Percentiles rank a stretch among this genome's conserved stretches.
These are phyloP conservation scores for Plenodomus biglobosus DNA, from an alignment of 2,329 filamentous ascomycete genomes.

Conservation along the genomic window DNA sequence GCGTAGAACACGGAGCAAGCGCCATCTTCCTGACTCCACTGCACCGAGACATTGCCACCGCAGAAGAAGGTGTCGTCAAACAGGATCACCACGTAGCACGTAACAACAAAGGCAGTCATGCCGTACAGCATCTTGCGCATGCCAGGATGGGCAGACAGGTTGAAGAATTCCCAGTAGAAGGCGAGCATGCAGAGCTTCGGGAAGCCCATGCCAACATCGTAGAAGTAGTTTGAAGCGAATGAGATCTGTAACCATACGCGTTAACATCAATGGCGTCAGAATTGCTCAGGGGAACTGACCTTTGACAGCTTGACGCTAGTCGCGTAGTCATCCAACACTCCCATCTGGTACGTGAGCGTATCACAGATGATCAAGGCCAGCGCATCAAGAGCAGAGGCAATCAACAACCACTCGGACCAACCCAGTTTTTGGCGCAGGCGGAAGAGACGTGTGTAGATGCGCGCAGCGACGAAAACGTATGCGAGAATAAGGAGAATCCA, in stretches of 20 bases:
- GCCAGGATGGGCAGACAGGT: slow-evolving; percentile 17
- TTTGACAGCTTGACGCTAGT: slow-evolving; percentile 22
- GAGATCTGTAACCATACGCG: slow-evolving; percentile 14
- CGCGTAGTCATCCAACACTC: slow-evolving; percentile 21
- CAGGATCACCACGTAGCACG: slow-evolving; percentile 22
- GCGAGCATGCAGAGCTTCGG: slow-evolving; percentile 30
- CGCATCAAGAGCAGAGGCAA: slow-evolving; percentile 9
- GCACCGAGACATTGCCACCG: slow-evolving; percentile 17
- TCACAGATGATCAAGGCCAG: not conserved
- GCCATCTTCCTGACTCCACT: slow-evolving; percentile 26
- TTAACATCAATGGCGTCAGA: too few relatives aligned
- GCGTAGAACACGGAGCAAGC: slow-evolving; percentile 28
- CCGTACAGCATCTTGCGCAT: slow-evolving; percentile 26
- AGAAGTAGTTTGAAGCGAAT: slow-evolving; percentile 29
- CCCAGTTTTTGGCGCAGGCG: slow-evolving; percentile 3
- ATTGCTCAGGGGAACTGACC: slow-evolving; percentile 4
- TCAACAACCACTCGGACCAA: slow-evolving; percentile 15
- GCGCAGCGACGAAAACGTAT: slow-evolving; percentile 20
- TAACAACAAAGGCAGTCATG: slow-evolving; percentile 21
- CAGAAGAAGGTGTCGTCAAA: slow-evolving; percentile 30
- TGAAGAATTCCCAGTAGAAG: slow-evolving; percentile 27
- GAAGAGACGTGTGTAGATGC: slow-evolving; percentile 1
- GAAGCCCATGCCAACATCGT: slow-evolving; percentile 29
- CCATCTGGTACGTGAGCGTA: slow-evolving; percentile 20
- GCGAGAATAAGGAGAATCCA: slow-evolving; percentile 21